Percentiles rank a stretch among this genome's conserved stretches.
These are phyloP conservation scores for Phytophthora ohioensis DNA, from an alignment of 352 stramenopile genomes.

Conservation along the genomic window DNA sequence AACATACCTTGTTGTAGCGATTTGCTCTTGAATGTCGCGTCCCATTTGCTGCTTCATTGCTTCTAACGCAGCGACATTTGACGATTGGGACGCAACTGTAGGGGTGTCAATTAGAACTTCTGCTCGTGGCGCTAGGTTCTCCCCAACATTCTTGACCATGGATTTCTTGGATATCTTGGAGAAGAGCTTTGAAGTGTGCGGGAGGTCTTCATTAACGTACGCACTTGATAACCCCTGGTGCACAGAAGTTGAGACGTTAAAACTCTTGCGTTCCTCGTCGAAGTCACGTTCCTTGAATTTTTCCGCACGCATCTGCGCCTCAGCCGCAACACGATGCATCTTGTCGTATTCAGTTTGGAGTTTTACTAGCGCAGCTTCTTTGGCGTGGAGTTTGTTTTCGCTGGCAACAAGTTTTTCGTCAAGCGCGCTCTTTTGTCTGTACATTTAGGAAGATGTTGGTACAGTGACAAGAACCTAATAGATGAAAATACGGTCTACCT, in stretches of 20 bases:
- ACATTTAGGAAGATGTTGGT: conserved; percentile 6
- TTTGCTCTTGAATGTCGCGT: conserved; percentile 54
- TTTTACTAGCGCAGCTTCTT: conserved; percentile 48
- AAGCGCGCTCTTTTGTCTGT: conserved; percentile 58
- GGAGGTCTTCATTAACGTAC: conserved; percentile 5
- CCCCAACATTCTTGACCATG: neutral
- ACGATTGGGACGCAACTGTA: conserved; percentile 4
- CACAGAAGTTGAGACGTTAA: conserved; percentile 9
- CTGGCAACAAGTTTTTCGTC: conserved; percentile 53
- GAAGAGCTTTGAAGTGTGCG: conserved; percentile 30
- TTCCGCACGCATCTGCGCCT: conserved; percentile 54
- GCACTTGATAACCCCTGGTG: neutral
- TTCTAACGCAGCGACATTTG: conserved; percentile 49
- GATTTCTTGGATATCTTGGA: conserved; percentile 23
- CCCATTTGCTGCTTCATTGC: conserved; percentile 50
- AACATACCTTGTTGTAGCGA: conserved; percentile 59
- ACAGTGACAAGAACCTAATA: neutral
- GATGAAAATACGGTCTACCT: conserved; percentile 35
- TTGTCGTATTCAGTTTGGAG: conserved; percentile 45
- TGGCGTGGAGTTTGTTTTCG: conserved; percentile 48
- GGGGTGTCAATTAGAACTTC: neutral
- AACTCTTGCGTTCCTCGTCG: neutral
- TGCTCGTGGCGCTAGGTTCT: neutral
- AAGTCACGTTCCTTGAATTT: conserved; percentile 22
- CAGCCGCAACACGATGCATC: conserved; percentile 50